phyloP scores from a whole-genome alignment of 1,284 basidiomycete species.

The Papiliotrema flavescens region DNA sequence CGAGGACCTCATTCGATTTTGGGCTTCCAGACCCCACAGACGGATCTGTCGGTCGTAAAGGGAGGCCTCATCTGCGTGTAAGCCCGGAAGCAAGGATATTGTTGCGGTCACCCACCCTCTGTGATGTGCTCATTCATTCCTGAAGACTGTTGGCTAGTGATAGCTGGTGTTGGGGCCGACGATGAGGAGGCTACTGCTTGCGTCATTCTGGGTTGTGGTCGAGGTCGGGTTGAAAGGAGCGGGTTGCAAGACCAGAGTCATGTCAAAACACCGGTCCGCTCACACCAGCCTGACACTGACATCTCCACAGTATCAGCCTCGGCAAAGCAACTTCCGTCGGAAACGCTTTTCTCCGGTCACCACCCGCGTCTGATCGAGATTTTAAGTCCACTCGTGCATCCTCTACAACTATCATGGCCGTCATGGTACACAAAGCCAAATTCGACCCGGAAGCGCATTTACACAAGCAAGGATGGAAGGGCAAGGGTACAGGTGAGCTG shows the following conservation, averaged over 20 bases:
- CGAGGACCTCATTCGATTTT: slow-evolving; percentile 91
- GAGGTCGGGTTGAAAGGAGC: not conserved
- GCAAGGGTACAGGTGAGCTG: slow-evolving; percentile 60
- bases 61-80: slow-evolving; percentile 66
- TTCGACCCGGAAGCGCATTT: slow-evolving; percentile 75
- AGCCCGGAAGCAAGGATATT: not conserved
- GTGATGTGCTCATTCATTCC: slow-evolving; percentile 28
- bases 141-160: too few relatives aligned
- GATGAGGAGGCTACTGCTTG: slow-evolving; percentile 1
- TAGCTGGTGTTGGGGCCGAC: not conserved
- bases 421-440: slow-evolving; percentile 51
- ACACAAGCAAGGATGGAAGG: slow-evolving; percentile 78
- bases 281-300: not conserved
- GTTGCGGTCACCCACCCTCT: slow-evolving; percentile 27
- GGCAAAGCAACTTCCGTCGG: slow-evolving; percentile 3
- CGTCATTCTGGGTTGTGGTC: slow-evolving; percentile 2
- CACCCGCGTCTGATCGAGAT: not conserved
- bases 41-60: slow-evolving; percentile 97
- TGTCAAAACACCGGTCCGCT: not conserved
- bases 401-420: not conserved
- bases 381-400: not conserved
- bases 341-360: not conserved
- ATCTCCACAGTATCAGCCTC: slow-evolving; percentile 9
- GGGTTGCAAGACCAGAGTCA: not conserved
- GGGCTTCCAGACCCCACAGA: slow-evolving; percentile 95